These are phyloP conservation scores for Pogostemon cablin DNA, from an alignment of 257 asterid species.

Conservation along the genomic window DNA sequence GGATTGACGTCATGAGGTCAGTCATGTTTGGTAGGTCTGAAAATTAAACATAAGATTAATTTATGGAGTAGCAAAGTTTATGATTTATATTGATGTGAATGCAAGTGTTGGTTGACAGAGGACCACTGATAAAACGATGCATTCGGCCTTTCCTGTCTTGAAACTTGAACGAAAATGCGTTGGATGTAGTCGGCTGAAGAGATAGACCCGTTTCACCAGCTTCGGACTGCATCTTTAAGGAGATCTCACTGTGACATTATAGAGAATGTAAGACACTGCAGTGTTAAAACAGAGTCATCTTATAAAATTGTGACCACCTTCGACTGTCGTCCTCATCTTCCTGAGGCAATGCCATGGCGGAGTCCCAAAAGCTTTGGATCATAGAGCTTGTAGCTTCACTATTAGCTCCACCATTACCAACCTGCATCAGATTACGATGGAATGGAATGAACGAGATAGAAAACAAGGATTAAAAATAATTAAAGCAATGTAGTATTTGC, in stretches of 20 bases:
- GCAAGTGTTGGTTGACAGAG: neutral
- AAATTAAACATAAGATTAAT: slow-evolving; percentile 20
- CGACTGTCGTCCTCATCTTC: slow-evolving; percentile 82
- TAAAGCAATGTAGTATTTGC: no score
- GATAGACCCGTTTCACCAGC: slow-evolving; percentile 73
- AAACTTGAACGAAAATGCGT: slow-evolving; percentile 77
- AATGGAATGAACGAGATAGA: neutral
- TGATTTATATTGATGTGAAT: no score
- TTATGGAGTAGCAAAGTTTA: no score
- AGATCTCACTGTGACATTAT: slow-evolving; percentile 59
- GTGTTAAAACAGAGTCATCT: neutral
- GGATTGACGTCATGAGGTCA: slow-evolving; percentile 76
- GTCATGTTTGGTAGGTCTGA: slow-evolving; percentile 70
- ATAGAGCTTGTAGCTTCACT: slow-evolving; percentile 71
- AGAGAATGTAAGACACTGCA: slow-evolving; percentile 18
- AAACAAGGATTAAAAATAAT: no score
- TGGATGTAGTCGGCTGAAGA: slow-evolving; percentile 49
- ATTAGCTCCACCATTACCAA: slow-evolving; percentile 70
- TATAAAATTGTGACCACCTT: slow-evolving; percentile 48
- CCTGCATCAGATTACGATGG: slow-evolving; percentile 41
- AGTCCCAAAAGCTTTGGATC: slow-evolving; percentile 98
- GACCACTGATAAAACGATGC: slow-evolving; percentile 87
- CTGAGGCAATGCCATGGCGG: slow-evolving; percentile 83
- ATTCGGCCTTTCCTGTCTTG: slow-evolving; percentile 87
- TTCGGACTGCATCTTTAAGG: slow-evolving; percentile 79